A percentile compares a stretch with the other conserved stretches of the same genome.
Conservation (phyloP, 2,329 filamentous ascomycete species). For the Stemphylium lycopersici region DNA sequence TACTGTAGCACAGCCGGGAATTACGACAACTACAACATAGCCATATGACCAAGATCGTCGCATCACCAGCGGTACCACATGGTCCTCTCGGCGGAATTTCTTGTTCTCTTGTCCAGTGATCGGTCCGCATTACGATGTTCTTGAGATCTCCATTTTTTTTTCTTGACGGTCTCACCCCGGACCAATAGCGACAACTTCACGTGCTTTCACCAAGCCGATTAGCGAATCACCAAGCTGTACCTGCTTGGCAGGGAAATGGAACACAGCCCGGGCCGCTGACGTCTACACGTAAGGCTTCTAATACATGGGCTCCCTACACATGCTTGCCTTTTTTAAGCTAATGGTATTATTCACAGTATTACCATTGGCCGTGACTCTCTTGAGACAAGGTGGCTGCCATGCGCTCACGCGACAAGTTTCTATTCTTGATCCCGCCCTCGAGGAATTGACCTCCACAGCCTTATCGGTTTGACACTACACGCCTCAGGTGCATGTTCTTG, state of each 20-base stretch:
- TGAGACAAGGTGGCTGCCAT: not conserved
- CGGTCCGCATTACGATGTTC: constrained; percentile 14
- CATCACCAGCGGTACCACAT: not conserved
- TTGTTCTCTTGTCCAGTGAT: constrained; percentile 2
- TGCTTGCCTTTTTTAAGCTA: not conserved
- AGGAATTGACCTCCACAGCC: not conserved
- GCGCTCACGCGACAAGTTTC: constrained; percentile 24
- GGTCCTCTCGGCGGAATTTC: not conserved
- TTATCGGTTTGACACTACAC: not conserved
- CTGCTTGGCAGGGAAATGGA: constrained; percentile 25
- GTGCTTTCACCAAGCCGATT: constrained; percentile 28
- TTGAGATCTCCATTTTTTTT: not conserved
- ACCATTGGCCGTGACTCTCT: constrained; percentile 8
- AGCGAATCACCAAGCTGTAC: constrained; percentile 21
- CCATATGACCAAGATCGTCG: constrained; percentile 3
- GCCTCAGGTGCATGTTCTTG: not conserved
- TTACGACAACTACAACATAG: constrained; percentile 25
- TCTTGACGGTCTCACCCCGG: constrained; percentile 20
- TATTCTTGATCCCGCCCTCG: constrained; percentile 10
- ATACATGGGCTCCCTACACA: not conserved
- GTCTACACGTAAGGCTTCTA: constrained; percentile 16
- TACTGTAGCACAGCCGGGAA: constrained; percentile 22
- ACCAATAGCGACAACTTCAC: constrained; percentile 18
- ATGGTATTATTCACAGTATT: not conserved
- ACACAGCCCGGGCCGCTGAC: constrained; percentile 36